Evolutionary conservation across 2,329 filamentous ascomycete genomes (phyloP).

Genomic region (Didymella arachidicola): DNA sequence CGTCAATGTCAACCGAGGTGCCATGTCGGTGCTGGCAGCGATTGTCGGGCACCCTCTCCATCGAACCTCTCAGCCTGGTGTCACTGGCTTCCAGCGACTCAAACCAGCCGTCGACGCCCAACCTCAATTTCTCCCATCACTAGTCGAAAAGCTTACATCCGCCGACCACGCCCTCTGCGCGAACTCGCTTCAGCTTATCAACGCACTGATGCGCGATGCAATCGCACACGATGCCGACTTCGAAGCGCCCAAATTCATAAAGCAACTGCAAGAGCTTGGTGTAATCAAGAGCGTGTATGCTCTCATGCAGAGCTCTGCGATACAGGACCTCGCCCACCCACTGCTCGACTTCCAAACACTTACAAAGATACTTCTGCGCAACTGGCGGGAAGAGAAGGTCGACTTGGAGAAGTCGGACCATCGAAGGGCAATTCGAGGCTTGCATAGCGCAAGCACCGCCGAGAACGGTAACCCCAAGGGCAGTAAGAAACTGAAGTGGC

Average conservation of each 20-base stretch:
- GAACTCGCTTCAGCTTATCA: conserved; percentile 93
- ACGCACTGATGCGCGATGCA: conserved; percentile 91
- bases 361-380: conserved; percentile 84
- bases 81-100: conserved; percentile 87
- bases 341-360: conserved; percentile 91
- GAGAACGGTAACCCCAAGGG: conserved; percentile 62
- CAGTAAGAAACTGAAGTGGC: conserved; percentile 85
- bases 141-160: conserved; percentile 89
- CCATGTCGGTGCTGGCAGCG: conserved; percentile 94
- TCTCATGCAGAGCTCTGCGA: conserved; percentile 91
- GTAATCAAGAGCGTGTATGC: conserved; percentile 89
- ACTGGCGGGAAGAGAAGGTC: conserved; percentile 86
- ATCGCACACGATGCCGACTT: conserved; percentile 78
- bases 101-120: conserved; percentile 91
- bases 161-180: conserved; percentile 95
- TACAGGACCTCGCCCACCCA: conserved; percentile 89
- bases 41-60: conserved; percentile 85
- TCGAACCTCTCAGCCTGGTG: conserved; percentile 62
- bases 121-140: conserved; percentile 92
- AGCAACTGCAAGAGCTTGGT: conserved; percentile 88
- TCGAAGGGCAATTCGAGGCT: conserved; percentile 80
- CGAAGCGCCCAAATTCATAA: conserved; percentile 96
- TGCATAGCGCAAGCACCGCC: conserved; percentile 83
- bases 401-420: conserved; percentile 90
- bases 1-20: conserved; percentile 95